Percentiles rank a stretch among this genome's conserved stretches.
phyloP scores from a whole-genome alignment of 2,329 filamentous ascomycete genomes.

The Claviceps sorghi region DNA sequence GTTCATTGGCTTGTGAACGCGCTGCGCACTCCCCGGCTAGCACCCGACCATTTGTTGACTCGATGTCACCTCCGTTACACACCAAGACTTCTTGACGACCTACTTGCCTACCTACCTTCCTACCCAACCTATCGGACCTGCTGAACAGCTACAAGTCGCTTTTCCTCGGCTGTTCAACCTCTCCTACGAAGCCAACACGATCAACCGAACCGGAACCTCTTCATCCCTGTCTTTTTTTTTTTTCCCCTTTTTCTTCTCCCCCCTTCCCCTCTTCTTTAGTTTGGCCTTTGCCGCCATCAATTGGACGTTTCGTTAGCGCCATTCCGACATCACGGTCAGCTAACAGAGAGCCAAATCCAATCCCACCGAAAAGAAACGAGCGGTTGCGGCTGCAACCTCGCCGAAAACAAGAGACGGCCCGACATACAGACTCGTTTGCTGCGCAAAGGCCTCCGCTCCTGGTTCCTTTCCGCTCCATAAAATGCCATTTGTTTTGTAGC shows the following conservation, averaged over 20 bases:
- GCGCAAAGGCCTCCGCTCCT: background rate
- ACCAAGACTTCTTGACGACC: background rate
- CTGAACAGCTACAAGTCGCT: background rate
- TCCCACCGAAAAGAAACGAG: constrained; percentile 1
- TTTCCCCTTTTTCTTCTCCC: too few relatives aligned
- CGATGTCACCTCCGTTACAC: background rate
- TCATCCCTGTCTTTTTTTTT: background rate
- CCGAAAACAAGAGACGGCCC: background rate
- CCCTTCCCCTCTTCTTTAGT: too few relatives aligned
- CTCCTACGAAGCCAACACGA: background rate
- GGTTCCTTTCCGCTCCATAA: background rate
- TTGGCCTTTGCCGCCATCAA: background rate
- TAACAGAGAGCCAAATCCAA: background rate
- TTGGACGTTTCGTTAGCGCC: background rate
- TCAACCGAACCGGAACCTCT: background rate
- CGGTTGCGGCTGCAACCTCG: background rate
- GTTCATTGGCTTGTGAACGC: background rate
- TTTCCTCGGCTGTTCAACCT: background rate
- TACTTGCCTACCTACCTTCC: too few relatives aligned
- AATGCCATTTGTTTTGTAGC: constrained; percentile 1
- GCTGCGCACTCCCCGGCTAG: background rate
- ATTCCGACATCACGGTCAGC: background rate
- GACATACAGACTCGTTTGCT: background rate
- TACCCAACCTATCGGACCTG: too few relatives aligned
- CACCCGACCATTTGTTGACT: background rate